Percentiles rank a stretch among this genome's conserved stretches.
Conservation (phyloP, 805 yeast genomes). For the Candida ulmi region DNA sequence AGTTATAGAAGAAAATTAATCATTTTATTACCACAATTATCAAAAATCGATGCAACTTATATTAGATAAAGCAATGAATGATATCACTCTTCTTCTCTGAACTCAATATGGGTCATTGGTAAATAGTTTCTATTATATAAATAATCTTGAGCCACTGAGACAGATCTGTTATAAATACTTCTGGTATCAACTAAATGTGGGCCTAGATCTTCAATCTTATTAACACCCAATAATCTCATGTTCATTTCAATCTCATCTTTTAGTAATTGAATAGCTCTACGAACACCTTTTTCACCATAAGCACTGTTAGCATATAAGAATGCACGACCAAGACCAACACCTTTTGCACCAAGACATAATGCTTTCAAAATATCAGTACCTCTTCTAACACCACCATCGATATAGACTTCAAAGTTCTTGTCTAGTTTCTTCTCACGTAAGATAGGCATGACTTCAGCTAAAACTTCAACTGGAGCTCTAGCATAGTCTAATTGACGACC, state of each 20-base stretch:
- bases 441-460: constrained; percentile 62
- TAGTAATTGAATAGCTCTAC: constrained; percentile 52
- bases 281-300: constrained; percentile 62
- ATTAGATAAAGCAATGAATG: constrained; percentile 24
- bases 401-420: constrained; percentile 48
- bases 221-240: constrained; percentile 77
- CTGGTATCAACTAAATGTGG: constrained; percentile 56
- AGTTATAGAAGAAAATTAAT: constrained; percentile 81
- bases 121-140: constrained; percentile 52
- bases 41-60: constrained; percentile 90
- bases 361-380: constrained; percentile 66
- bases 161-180: constrained; percentile 35
- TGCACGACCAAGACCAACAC: constrained; percentile 68
- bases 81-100: constrained; percentile 26
- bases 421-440: constrained; percentile 40
- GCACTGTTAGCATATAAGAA: constrained; percentile 57
- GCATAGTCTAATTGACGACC: constrained; percentile 85
- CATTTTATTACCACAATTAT: constrained; percentile 60
- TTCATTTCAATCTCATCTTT: constrained; percentile 68
- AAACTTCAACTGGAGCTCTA: constrained; percentile 68
- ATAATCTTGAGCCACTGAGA: constrained; percentile 47
- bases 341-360: constrained; percentile 62
- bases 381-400: constrained; percentile 68
- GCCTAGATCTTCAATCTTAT: constrained; percentile 51
- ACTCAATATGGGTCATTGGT: constrained; percentile 46